These are phyloP conservation scores for Tetragonia tetragonoides DNA, from an alignment of 148 eudicot genomes.

Conservation along the genomic window DNA sequence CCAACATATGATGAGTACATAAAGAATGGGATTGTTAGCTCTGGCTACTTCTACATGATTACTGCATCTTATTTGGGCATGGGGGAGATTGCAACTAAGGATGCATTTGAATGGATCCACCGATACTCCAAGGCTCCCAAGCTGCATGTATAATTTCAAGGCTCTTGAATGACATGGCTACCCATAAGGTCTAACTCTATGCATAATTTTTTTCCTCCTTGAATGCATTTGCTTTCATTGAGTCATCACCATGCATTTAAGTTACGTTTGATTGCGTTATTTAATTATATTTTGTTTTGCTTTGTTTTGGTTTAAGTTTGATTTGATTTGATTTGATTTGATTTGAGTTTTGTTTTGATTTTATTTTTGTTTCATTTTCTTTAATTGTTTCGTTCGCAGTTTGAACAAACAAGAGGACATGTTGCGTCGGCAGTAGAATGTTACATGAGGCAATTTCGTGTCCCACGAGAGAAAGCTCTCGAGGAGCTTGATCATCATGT, in stretches of 20 bases:
- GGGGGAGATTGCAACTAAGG: conserved; percentile 22
- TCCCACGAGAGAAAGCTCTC: background rate
- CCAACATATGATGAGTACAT: conserved; percentile 37
- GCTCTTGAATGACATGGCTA: conserved; percentile 20
- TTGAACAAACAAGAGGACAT: conserved; percentile 24
- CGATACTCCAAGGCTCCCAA: conserved; percentile 22
- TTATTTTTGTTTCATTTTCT: background rate
- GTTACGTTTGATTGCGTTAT: no score
- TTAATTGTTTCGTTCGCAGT: background rate
- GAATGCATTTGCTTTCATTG: no score
- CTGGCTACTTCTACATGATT: background rate
- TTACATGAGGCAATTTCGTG: conserved; percentile 16
- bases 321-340: no score
- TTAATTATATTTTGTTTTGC: no score
- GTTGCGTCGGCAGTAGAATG: conserved; percentile 23
- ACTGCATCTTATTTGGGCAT: conserved; percentile 17
- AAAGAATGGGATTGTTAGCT: conserved; percentile 10
- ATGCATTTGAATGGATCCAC: conserved; percentile 27
- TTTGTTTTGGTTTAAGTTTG: no score
- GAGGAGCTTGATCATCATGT: background rate
- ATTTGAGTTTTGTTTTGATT: no score
- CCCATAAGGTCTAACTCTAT: conserved; percentile 22
- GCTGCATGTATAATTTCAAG: conserved; percentile 8
- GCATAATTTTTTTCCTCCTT: no score
- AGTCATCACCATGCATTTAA: no score